phyloP scores from a whole-genome alignment of 805 yeast species.

The Metschnikowia bowlesiae region DNA sequence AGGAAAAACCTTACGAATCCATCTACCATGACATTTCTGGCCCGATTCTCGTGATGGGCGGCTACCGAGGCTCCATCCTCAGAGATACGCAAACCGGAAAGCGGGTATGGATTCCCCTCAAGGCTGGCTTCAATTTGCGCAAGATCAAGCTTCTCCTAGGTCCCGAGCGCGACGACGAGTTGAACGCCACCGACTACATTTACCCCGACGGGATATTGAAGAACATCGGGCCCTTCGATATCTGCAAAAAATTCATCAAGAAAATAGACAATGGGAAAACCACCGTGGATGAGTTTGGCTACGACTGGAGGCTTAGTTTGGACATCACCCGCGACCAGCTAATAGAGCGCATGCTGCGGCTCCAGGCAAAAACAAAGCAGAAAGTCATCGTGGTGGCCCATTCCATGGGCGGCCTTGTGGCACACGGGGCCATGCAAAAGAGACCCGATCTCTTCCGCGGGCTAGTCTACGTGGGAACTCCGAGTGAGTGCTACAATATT shows the following conservation, averaged over 20 bases:
- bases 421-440: constrained; percentile 71
- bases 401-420: constrained; percentile 90
- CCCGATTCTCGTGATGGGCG: constrained; percentile 78
- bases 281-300: constrained; percentile 72
- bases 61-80: constrained; percentile 79
- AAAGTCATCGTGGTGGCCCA: constrained; percentile 77
- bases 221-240: constrained; percentile 85
- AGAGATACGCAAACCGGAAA: constrained; percentile 60
- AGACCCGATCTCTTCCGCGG: constrained; percentile 70
- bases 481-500: constrained; percentile 79
- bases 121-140: constrained; percentile 74
- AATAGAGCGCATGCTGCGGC: constrained; percentile 39
- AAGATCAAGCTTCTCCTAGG: constrained; percentile 71
- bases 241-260: constrained; percentile 57
- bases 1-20: constrained; percentile 33
- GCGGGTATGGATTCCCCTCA: constrained; percentile 81
- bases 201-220: constrained; percentile 74
- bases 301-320: constrained; percentile 84
- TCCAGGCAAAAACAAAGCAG: constrained; percentile 47
- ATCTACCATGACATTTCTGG: constrained; percentile 66
- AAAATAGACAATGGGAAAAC: constrained; percentile 57
- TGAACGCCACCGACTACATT: constrained; percentile 45
- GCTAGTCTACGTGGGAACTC: constrained; percentile 76
- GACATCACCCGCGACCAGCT: constrained; percentile 52
- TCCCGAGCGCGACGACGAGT: constrained; percentile 67